Evolutionary conservation across 2,329 filamentous ascomycete genomes (phyloP), one percentile per base, ranked within the genome.

Genomic region (Domatiomyces globalis): DNA sequence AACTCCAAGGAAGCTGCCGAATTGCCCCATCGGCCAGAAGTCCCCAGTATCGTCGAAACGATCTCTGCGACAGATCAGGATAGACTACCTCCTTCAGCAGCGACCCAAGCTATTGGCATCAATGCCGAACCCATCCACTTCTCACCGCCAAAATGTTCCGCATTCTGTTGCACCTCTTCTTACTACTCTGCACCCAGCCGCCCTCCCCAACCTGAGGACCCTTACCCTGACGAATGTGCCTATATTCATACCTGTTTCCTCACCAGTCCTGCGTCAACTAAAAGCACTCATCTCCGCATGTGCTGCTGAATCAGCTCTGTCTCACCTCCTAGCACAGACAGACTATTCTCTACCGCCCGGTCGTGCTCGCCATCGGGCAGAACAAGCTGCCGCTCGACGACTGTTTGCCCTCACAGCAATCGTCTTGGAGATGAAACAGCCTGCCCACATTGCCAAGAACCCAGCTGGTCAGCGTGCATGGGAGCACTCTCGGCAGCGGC

Each of bases 321-420:
- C 78, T 18, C 69, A 65, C 4, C 67, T 75, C 10, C 71, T 75
- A 58, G 77, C 78, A 2, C 66, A 65, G 36, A 71, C 73, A n/a
- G 75, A 78, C 49, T 81, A 80, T 58, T 71, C 73, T 0, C 66
- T 80, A 2, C 77, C 78, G n/a, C 77, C 78, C 2, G 78, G 77
- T 1, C 69, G 72, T 45, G 70, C 69, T 54, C 71, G 76, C 6
- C 66, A 68, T 6, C 64, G 67, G 42, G 72, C 75, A 8, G 72
- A 76, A 56, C 65, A 67, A 44, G 69, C 75, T 53, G 69, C 72
- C 19, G 71, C 74, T 1, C 66, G 72, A 25, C 71, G 70, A 27
- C 66, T 77, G 1, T 81, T 82, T 58, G 74, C 74, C 1, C 64
- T 81, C 15, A 68, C 68, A 36, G 70, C 71, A n/a, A 67, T 82